phyloP scores from a whole-genome alignment of 805 yeast species.

The Kregervanrija pseudodelftensis region DNA sequence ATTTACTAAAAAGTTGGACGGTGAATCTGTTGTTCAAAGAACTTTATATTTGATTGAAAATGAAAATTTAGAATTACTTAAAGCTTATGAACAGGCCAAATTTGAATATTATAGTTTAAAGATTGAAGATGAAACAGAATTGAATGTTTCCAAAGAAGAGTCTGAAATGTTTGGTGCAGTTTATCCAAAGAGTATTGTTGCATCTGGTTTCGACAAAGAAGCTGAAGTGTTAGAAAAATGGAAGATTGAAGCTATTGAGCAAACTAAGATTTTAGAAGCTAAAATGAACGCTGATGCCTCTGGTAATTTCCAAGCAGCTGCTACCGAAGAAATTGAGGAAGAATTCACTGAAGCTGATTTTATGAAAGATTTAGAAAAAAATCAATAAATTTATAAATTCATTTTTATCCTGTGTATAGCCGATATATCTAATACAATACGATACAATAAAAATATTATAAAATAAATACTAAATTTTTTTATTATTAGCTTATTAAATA shows the following conservation, averaged over 20 bases:
- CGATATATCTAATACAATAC: neutral
- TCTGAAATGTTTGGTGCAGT: slow-evolving; percentile 79
- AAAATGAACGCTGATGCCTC: slow-evolving; percentile 25
- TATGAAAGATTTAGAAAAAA: slow-evolving; percentile 11
- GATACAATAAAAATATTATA: neutral
- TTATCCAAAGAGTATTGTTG: slow-evolving; percentile 53
- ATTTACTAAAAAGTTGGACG: slow-evolving; percentile 67
- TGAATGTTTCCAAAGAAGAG: slow-evolving; percentile 72
- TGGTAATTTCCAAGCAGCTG: slow-evolving; percentile 14
- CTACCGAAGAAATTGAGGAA: slow-evolving; percentile 20
- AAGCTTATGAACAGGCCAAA: slow-evolving; percentile 81
- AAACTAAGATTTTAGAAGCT: slow-evolving; percentile 51
- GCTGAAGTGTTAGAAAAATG: slow-evolving; percentile 64
- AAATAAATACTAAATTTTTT: neutral
- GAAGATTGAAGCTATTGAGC: slow-evolving; percentile 61
- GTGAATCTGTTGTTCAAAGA: slow-evolving; percentile 82
- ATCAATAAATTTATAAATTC: slow-evolving; percentile 1
- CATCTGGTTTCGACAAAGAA: slow-evolving; percentile 65
- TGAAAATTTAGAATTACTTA: slow-evolving; percentile 33
- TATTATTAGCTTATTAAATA: slow-evolving; percentile 8
- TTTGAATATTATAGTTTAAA: slow-evolving; percentile 83
- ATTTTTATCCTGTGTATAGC: slow-evolving; percentile 2
- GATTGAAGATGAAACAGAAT: slow-evolving; percentile 74
- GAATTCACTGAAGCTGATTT: slow-evolving; percentile 19
- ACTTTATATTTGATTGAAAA: slow-evolving; percentile 47